Percentiles rank a stretch among this genome's conserved stretches.
These are phyloP conservation scores for Sarocladium kiliense DNA, from an alignment of 2,329 filamentous ascomycete genomes.

Conservation along the genomic window DNA sequence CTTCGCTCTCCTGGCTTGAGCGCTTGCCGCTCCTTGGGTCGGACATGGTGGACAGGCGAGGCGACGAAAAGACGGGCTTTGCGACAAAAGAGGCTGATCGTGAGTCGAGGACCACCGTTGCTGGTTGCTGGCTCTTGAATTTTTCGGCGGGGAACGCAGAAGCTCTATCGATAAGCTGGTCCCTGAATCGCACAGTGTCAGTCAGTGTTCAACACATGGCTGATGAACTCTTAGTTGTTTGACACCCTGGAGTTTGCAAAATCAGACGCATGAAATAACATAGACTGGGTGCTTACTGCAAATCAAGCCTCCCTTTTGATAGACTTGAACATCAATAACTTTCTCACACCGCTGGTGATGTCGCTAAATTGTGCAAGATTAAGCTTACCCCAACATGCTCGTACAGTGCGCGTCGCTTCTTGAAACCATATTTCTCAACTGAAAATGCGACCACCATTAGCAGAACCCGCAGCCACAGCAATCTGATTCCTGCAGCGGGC, in stretches of 20 bases:
- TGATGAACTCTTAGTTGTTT: no score
- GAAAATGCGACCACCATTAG: slow-evolving; percentile 1
- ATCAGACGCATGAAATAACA: no score
- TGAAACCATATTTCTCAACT: neutral
- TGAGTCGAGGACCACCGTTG: neutral
- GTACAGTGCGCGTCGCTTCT: slow-evolving; percentile 1
- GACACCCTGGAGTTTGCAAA: no score
- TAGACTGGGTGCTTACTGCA: no score
- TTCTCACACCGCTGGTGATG: no score
- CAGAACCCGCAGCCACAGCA: neutral
- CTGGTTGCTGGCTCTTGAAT: slow-evolving; percentile 16
- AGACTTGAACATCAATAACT: no score
- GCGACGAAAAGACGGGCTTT: slow-evolving; percentile 7
- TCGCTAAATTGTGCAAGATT: no score
- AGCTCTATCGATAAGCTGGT: slow-evolving; percentile 28
- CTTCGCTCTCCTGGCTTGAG: slow-evolving; percentile 37
- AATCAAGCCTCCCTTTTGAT: no score
- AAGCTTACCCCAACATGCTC: neutral
- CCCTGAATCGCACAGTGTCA: slow-evolving; percentile 15
- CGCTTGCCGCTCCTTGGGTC: slow-evolving; percentile 37
- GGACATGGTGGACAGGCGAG: slow-evolving; percentile 28
- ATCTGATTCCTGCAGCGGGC: neutral
- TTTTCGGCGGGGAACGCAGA: slow-evolving; percentile 19
- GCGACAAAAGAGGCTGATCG: slow-evolving; percentile 9
- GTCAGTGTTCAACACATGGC: neutral